Conservation (phyloP, 352 stramenopile genomes). For the Pythium monospermum region DNA sequence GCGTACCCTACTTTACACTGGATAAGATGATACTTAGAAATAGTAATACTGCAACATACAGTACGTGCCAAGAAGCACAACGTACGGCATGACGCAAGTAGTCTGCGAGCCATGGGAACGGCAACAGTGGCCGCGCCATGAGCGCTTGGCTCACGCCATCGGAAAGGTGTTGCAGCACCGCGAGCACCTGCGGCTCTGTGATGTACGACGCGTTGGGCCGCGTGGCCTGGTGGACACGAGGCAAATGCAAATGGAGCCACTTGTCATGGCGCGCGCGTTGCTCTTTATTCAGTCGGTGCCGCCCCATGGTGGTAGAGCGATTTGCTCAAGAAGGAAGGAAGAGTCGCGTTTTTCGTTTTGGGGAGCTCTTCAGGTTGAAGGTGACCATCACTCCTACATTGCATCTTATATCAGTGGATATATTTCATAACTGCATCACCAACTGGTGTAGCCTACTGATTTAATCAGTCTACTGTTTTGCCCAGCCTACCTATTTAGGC, state of each 20-base stretch:
- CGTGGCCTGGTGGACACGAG: conserved; percentile 8
- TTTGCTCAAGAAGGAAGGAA: too few relatives aligned
- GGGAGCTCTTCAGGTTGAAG: too few relatives aligned
- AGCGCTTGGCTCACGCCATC: conserved; percentile 42
- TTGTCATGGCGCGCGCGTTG: conserved; percentile 8
- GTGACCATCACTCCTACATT: too few relatives aligned
- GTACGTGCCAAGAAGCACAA: too few relatives aligned
- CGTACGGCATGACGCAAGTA: conserved; percentile 49
- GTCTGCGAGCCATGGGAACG: conserved; percentile 52
- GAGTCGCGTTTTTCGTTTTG: too few relatives aligned
- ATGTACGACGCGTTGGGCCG: conserved; percentile 43
- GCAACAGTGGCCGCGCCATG: conserved; percentile 36
- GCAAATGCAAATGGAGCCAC: conserved; percentile 16
- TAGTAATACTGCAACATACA: too few relatives aligned
- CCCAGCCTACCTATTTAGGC: too few relatives aligned
- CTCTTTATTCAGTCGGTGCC: conserved; percentile 14
- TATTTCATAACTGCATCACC: too few relatives aligned
- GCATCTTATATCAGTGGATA: too few relatives aligned
- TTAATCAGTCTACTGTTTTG: too few relatives aligned
- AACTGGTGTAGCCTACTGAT: too few relatives aligned
- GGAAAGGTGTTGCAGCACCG: conserved; percentile 48
- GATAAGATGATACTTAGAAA: too few relatives aligned
- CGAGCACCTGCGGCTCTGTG: conserved; percentile 21
- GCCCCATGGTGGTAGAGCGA: not conserved
- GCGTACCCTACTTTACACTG: conserved; percentile 61